Conservation (phyloP, 2,329 filamentous ascomycete species). For the Fusarium nygamai region DNA sequence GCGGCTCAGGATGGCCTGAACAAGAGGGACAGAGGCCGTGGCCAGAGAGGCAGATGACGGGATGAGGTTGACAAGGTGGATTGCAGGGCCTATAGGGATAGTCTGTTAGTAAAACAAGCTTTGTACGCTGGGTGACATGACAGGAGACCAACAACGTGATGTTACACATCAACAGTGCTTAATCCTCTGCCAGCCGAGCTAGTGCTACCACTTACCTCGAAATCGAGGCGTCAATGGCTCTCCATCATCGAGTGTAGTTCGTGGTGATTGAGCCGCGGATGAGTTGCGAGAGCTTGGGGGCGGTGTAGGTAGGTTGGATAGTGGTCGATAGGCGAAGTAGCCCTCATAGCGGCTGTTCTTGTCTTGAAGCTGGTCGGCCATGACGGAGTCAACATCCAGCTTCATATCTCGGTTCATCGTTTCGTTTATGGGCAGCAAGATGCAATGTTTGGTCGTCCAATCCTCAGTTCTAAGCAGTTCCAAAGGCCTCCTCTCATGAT, state of each 20-base stretch:
- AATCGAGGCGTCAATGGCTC: slow-evolving; percentile 54
- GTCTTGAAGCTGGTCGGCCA: slow-evolving; percentile 20
- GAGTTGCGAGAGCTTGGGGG: slow-evolving; percentile 63
- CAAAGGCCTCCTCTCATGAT: slow-evolving; percentile 38
- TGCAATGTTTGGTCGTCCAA: slow-evolving; percentile 30
- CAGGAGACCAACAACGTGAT: slow-evolving; percentile 20
- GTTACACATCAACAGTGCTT: neutral
- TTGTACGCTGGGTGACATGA: slow-evolving; percentile 6
- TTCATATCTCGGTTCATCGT: slow-evolving; percentile 40
- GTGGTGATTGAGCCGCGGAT: slow-evolving; percentile 56
- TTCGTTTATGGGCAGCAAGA: slow-evolving; percentile 14
- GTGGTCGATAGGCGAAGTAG: slow-evolving; percentile 72
- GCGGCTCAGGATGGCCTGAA: slow-evolving; percentile 69
- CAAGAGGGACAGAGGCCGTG: slow-evolving; percentile 65
- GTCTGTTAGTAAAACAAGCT: slow-evolving; percentile 19
- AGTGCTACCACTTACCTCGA: slow-evolving; percentile 47
- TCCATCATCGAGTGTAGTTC: slow-evolving; percentile 55
- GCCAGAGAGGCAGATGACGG: slow-evolving; percentile 70
- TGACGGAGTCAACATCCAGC: slow-evolving; percentile 15
- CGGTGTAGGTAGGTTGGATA: slow-evolving; percentile 75
- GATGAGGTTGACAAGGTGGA: slow-evolving; percentile 73
- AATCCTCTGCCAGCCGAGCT: neutral
- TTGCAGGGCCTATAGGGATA: slow-evolving; percentile 64
- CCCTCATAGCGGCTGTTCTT: slow-evolving; percentile 48
- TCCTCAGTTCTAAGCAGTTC: slow-evolving; percentile 34